Conservation (phyloP, 176 grass and related monocot species). For the Paspalum vaginatum region DNA sequence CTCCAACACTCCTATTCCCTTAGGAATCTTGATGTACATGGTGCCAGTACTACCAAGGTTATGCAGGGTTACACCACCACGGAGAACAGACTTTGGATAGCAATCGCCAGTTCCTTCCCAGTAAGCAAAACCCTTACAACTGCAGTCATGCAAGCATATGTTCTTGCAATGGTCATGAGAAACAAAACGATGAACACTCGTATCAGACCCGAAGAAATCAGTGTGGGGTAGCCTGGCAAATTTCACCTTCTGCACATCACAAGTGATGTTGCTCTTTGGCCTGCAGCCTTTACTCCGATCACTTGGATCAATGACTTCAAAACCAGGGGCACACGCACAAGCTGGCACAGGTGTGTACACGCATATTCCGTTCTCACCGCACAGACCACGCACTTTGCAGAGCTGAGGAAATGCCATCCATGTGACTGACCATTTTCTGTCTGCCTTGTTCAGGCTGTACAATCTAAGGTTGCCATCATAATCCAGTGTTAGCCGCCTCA, state of each 20-base stretch:
- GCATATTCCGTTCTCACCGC: conserved; percentile 68
- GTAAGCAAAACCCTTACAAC: conserved; percentile 40
- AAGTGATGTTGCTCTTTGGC: conserved; percentile 28
- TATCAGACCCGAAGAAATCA: conserved; percentile 38
- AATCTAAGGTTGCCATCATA: conserved; percentile 57
- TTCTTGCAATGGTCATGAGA: conserved; percentile 29
- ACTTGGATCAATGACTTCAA: conserved; percentile 46
- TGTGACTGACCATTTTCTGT: conserved; percentile 46
- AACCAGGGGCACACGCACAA: conserved; percentile 53
- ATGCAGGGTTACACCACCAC: conserved; percentile 19
- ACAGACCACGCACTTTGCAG: conserved; percentile 46
- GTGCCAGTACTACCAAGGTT: conserved; percentile 21
- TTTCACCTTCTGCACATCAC: conserved; percentile 22
- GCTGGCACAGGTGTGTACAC: conserved; percentile 39
- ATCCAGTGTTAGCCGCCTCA: conserved; percentile 52
- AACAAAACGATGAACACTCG: not conserved
- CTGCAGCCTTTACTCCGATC: conserved; percentile 61
- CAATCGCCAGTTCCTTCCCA: conserved; percentile 48
- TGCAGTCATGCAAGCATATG: conserved; percentile 41
- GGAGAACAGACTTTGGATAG: conserved; percentile 38
- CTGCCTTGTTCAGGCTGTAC: conserved; percentile 40
- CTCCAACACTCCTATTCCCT: conserved; percentile 1
- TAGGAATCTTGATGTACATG: conserved; percentile 45
- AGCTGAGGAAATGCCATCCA: conserved; percentile 56
- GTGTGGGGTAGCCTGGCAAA: conserved; percentile 37